Conservation (phyloP, 116 monocot genomes). For the Iris pallida region DNA sequence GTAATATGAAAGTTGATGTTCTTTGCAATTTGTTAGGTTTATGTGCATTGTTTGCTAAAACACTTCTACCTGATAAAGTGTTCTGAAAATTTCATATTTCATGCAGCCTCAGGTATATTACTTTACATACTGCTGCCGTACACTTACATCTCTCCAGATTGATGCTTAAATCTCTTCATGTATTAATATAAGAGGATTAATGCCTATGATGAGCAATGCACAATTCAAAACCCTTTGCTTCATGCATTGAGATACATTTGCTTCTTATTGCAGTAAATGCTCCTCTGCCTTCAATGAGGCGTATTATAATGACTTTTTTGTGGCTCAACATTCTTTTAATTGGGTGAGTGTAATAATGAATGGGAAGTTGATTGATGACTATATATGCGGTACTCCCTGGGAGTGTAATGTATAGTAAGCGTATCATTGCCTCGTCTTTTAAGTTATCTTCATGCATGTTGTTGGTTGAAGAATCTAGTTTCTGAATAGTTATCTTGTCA, state of each 20-base stretch:
- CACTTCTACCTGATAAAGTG: slow-evolving; percentile 30
- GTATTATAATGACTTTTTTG: slow-evolving; percentile 55
- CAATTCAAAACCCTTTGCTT: slow-evolving; percentile 12
- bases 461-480: slow-evolving; percentile 3
- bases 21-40: slow-evolving; percentile 31
- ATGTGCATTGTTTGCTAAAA: slow-evolving; percentile 18
- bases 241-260: slow-evolving; percentile 49
- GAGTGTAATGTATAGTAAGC: slow-evolving; percentile 14
- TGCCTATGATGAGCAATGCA: slow-evolving; percentile 4
- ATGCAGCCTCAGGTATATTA: slow-evolving; percentile 36
- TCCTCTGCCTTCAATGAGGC: slow-evolving; percentile 13
- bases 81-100: slow-evolving; percentile 24
- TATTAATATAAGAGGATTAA: neutral
- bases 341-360: slow-evolving; percentile 48
- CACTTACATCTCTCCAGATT: too few relatives aligned
- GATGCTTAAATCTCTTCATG: too few relatives aligned
- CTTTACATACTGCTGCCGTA: slow-evolving; percentile 15
- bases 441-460: neutral
- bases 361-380: slow-evolving; percentile 26
- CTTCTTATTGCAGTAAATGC: slow-evolving; percentile 60
- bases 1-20: slow-evolving; percentile 16
- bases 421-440: slow-evolving; percentile 12
- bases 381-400: neutral
- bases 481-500: neutral
- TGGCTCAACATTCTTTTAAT: slow-evolving; percentile 58